Conservation (phyloP, 208 protist species). For the Giardia muris region DNA sequence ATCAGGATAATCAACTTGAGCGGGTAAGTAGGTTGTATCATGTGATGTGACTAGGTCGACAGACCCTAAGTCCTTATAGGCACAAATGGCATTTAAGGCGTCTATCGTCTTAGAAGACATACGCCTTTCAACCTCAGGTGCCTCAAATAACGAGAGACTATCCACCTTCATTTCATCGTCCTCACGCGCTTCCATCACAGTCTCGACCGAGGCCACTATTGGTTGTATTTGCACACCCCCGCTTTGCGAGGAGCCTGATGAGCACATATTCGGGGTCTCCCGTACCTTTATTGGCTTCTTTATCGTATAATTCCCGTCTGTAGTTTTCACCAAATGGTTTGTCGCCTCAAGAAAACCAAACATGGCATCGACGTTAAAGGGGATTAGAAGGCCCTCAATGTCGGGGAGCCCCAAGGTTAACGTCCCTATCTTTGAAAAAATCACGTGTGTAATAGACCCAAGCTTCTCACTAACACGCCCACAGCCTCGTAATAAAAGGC, state of each 20-base stretch:
- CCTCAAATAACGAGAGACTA: background rate
- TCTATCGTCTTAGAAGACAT: background rate
- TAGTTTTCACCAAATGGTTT: background rate
- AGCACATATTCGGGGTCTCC: background rate
- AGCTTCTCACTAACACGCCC: background rate
- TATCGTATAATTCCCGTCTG: background rate
- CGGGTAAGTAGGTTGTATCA: too few species aligned
- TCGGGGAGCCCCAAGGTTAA: background rate
- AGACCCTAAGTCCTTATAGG: background rate
- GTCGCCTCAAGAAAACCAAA: background rate
- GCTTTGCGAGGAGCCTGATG: background rate
- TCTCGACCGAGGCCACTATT: background rate
- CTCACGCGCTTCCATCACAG: background rate
- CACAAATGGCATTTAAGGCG: background rate
- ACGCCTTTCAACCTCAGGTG: background rate
- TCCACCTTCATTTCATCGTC: background rate
- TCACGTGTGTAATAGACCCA: background rate
- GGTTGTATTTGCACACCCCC: background rate
- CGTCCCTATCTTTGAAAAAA: background rate
- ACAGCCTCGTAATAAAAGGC: background rate
- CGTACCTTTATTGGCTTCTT: background rate
- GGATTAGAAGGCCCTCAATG: background rate
- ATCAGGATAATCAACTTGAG: background rate
- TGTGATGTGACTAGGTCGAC: background rate
- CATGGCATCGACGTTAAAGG: constrained; percentile 3